Evolutionary conservation across 2,329 filamentous ascomycete genomes (phyloP).

Genomic region (Claviceps africana): DNA sequence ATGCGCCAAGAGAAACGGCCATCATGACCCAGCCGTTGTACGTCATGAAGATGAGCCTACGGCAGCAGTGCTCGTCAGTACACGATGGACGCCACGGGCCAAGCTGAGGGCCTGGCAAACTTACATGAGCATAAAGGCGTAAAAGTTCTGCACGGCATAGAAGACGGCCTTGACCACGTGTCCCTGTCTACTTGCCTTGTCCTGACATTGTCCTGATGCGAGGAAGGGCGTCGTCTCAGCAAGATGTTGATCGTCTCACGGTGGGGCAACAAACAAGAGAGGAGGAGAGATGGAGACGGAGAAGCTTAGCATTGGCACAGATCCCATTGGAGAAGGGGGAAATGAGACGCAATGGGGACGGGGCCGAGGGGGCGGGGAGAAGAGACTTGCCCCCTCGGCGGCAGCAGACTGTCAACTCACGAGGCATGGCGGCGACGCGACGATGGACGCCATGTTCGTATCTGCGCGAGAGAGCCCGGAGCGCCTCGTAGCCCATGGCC

Average conservation of each 20-base stretch:
- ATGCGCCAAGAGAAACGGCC: slow-evolving; percentile 75
- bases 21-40: slow-evolving; percentile 99
- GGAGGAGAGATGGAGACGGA: background rate
- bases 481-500: slow-evolving; percentile 82
- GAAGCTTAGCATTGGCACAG: slow-evolving; percentile 19
- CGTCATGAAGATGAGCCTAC: slow-evolving; percentile 97
- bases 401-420: too few relatives aligned
- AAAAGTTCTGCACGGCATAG: slow-evolving; percentile 92
- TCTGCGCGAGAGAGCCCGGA: slow-evolving; percentile 60
- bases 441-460: slow-evolving; percentile 52
- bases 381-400: too few relatives aligned
- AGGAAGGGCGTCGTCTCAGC: slow-evolving; percentile 51
- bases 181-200: slow-evolving; percentile 47
- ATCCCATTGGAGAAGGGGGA: slow-evolving; percentile 5
- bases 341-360: background rate
- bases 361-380: background rate
- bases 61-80: background rate
- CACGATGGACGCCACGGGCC: too few relatives aligned
- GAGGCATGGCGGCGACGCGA: slow-evolving; percentile 33
- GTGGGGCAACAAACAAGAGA: background rate
- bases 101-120: slow-evolving; percentile 26
- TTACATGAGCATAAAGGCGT: slow-evolving; percentile 99
- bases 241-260: slow-evolving; percentile 26
- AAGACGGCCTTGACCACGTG: slow-evolving; percentile 69
- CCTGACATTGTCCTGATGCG: slow-evolving; percentile 59